Base-by-base conservation (phyloP, 441 rosid genomes). In the Populus hybrid region DNA sequence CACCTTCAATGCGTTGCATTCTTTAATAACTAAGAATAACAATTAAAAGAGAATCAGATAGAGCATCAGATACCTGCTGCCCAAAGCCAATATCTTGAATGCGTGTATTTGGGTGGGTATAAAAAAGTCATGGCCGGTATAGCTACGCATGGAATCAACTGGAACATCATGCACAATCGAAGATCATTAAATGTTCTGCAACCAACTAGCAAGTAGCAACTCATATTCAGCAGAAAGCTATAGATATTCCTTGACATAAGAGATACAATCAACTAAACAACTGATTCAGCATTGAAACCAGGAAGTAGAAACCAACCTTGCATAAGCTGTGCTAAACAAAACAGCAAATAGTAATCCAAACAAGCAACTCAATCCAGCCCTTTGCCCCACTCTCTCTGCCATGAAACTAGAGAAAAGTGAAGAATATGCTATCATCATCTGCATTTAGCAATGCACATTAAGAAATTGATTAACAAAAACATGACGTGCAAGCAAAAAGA, bases 121-220 rank as follows among this genome's bases (percentile, higher is more conserved):
- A 90, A 78, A 77, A 87, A 76, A 21, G 91, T 42, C 89, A 91
- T 78, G 80, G 83, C 73, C 7, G 98, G 96, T 79, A 94, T 90
- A 24, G 76, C 93, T 75, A 89, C 24, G 83, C 91, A 89, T 6
- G 96, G 95, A 83, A 92, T 88, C 88, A 92, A 79, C 90, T 91
- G 95, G 94, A 90, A 92, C 89, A 89, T 86, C 91, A 91, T 85
- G 92, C 96, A 90, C 83, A 92, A 86, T 83, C 93, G 92, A 86
- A 92, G 92, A 87, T 94, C 97, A 81, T 91, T 91, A 90, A 92
- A 94, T 83, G 87, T 85, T 90, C 98, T 91, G 97, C 94, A 92
- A 90, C 84, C 87, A 91, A 84, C 91, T 46, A 46, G 57, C 57
- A 46, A 46, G 57, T 85, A 80, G 78, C 79, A 64, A 86, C 46